Base-by-base conservation (phyloP, 169 alveolate species). In the Cryptosporidium muris region DNA sequence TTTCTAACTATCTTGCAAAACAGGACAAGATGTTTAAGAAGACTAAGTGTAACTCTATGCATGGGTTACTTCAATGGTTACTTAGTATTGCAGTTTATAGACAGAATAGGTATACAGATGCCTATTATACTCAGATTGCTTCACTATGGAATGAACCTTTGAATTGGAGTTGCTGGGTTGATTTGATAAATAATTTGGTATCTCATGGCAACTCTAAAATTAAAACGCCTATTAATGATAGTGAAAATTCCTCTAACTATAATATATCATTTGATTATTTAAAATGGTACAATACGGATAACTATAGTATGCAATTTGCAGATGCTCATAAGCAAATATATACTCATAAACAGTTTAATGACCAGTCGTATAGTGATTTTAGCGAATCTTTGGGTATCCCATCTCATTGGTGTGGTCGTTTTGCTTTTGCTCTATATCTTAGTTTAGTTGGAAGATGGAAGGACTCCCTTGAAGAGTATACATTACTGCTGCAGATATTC, bases 161-260 rank as follows among this genome's bases (percentile, higher is more conserved):
- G 36, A 74, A 74, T 48, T 74, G 85, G 85, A 74, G 85, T 36
- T 74, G 85, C 25, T 74, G 85, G 85, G 60, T 47, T n/a, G 85
- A 74, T 49, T 42, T 74, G 63, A 63, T 74, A 8, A 56, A 52
- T n/a, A 74, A 74, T 11, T 4, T 74, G 5, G 14, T 36, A 49
- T 56, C 85, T 48, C 54, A 62, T 56, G 63, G 67, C 12, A 52
- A 56, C n/a, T 52, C 64, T 25, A 43, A 9, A 16, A 14, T 5
- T 40, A 45, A 40, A 16, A 1, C 65, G 0, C 25, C 25, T 25
- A 25, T 25, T n/a, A 25, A 0, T 25, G 25, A 25, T 25, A 25
- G 25, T 25, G 25, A 25, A 25, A 25, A 25, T 25, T 25, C 1
- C 25, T 25, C 25, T 25, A 25, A 25, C 25, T 25, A 25, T 25